A percentile compares a stretch with the other conserved stretches of the same genome.
phyloP scores from a whole-genome alignment of 1,139 yeast genomes.

The Arxiozyma telluris region DNA sequence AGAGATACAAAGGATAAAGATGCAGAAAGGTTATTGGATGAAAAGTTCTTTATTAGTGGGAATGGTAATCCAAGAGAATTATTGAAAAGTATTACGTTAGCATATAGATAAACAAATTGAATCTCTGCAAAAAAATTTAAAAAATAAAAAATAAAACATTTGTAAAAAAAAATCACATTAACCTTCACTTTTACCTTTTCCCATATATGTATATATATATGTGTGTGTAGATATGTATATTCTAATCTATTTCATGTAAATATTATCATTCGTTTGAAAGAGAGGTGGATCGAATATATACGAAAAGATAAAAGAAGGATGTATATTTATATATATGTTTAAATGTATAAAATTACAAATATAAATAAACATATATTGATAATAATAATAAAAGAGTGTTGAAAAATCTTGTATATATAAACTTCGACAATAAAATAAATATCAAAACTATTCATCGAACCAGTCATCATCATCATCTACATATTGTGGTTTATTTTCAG shows the following conservation, averaged over 20 bases:
- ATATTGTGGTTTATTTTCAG: slow-evolving; percentile 21
- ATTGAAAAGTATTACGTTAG: slow-evolving; percentile 39
- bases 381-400: too few relatives aligned
- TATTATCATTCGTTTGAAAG: too few relatives aligned
- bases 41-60: slow-evolving; percentile 58
- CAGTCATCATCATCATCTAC: slow-evolving; percentile 32
- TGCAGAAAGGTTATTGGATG: slow-evolving; percentile 35
- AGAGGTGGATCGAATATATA: too few relatives aligned
- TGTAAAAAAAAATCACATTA: too few relatives aligned
- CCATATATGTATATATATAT: too few relatives aligned
- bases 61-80: slow-evolving; percentile 74
- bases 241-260: neutral
- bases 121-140: neutral
- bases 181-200: too few relatives aligned
- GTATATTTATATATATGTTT: too few relatives aligned
- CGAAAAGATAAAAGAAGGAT: neutral
- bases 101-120: slow-evolving; percentile 14
- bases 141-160: too few relatives aligned
- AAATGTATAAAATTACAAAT: too few relatives aligned
- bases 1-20: slow-evolving; percentile 34
- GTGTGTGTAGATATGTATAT: too few relatives aligned
- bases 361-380: too few relatives aligned
- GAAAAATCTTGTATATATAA: neutral
- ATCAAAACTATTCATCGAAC: slow-evolving; percentile 20
- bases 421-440: too few relatives aligned